These are phyloP conservation scores for Paecilomyces fulvus DNA, from an alignment of 2,329 filamentous ascomycete genomes.

Conservation along the genomic window DNA sequence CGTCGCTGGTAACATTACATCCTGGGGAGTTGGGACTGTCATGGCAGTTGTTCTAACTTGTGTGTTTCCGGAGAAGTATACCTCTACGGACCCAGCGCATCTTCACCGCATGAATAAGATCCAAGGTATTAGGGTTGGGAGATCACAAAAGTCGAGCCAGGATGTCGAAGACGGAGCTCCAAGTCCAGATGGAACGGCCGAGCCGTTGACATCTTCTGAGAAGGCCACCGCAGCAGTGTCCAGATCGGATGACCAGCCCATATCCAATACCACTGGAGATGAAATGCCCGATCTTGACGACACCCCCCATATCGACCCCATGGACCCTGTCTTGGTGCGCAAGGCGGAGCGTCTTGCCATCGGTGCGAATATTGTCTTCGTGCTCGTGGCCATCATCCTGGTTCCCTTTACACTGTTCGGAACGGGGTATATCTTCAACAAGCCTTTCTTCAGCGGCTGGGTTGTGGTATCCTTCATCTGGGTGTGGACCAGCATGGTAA, in stretches of 20 bases:
- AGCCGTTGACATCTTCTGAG: neutral
- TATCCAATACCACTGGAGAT: too few species aligned
- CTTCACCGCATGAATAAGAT: slow-evolving; percentile 21
- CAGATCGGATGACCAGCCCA: too few species aligned
- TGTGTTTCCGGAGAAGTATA: slow-evolving; percentile 23
- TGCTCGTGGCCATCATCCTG: slow-evolving; percentile 28
- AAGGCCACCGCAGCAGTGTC: too few species aligned
- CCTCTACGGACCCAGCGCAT: slow-evolving; percentile 11
- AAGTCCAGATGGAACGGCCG: neutral
- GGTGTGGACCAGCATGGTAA: slow-evolving; percentile 30
- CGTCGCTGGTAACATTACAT: slow-evolving; percentile 31
- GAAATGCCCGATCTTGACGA: slow-evolving; percentile 37
- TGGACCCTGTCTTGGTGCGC: slow-evolving; percentile 30
- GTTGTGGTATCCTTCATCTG: slow-evolving; percentile 34
- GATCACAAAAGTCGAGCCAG: neutral
- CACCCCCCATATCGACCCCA: slow-evolving; percentile 31
- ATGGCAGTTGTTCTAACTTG: slow-evolving; percentile 26
- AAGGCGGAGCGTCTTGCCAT: slow-evolving; percentile 31
- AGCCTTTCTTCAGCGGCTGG: slow-evolving; percentile 30
- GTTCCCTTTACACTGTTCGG: slow-evolving; percentile 35
- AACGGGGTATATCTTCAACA: slow-evolving; percentile 27
- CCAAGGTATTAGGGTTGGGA: slow-evolving; percentile 13
- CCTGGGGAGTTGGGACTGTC: slow-evolving; percentile 26
- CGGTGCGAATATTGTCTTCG: slow-evolving; percentile 26
- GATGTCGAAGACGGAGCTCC: neutral